Conservation (phyloP, 139 green algal species). For the Coccomyxa sp. region DNA sequence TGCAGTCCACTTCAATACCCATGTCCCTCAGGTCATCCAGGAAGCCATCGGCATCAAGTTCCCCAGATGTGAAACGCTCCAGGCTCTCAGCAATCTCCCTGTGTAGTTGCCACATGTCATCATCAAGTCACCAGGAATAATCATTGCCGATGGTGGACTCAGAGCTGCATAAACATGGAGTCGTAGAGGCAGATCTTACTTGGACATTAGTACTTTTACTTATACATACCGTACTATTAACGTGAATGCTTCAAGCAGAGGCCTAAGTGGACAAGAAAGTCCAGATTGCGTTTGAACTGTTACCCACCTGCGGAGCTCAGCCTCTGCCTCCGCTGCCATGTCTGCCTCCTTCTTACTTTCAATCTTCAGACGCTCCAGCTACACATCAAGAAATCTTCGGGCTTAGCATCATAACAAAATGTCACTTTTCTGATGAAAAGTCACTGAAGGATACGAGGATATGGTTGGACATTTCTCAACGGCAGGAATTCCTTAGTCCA, state of each 20-base stretch:
- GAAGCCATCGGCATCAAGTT: not conserved
- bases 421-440: not conserved
- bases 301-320: not conserved
- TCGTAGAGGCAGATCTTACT: no score
- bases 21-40: not conserved
- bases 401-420: not conserved
- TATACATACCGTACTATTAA: no score
- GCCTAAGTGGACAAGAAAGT: no score
- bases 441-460: not conserved
- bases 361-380: not conserved
- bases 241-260: no score
- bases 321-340: not conserved
- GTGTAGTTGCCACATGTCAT: no score
- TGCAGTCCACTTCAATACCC: not conserved
- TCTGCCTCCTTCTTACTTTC: not conserved
- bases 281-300: no score
- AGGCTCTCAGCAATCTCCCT: not conserved
- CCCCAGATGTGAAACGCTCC: not conserved
- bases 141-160: no score
- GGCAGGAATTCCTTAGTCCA: not conserved
- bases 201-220: no score
- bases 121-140: no score
- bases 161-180: no score
- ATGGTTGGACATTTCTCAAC: not conserved
- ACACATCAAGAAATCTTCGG: not conserved